phyloP scores from a whole-genome alignment of 1,284 basidiomycete genomes.

The Heterobasidion occidentale region DNA sequence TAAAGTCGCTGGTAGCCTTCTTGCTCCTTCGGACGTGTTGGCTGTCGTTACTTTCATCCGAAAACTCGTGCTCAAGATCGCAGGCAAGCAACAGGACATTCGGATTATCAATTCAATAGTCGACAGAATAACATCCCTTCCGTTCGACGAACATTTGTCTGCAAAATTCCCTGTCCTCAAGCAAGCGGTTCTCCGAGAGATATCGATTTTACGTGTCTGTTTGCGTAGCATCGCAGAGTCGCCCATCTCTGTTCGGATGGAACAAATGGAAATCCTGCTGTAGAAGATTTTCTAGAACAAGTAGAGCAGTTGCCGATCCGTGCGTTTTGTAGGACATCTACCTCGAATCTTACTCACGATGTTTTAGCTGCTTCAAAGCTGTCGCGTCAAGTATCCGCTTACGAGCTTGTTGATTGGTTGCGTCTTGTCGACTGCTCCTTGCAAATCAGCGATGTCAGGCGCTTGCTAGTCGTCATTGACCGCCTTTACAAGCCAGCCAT shows the following conservation, averaged over 20 bases:
- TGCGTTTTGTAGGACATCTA: not conserved
- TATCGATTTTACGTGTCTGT: slow-evolving; percentile 27
- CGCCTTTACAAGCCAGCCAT: slow-evolving; percentile 36
- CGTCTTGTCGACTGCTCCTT: slow-evolving; percentile 36
- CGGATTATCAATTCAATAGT: slow-evolving; percentile 26
- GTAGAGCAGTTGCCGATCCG: slow-evolving; percentile 30
- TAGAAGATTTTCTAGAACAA: slow-evolving; percentile 32
- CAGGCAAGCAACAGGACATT: slow-evolving; percentile 42
- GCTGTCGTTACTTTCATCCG: slow-evolving; percentile 57
- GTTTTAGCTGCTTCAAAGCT: slow-evolving; percentile 22
- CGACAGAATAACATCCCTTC: slow-evolving; percentile 23
- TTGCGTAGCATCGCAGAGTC: slow-evolving; percentile 21
- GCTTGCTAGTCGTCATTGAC: slow-evolving; percentile 29
- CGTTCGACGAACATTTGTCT: not conserved
- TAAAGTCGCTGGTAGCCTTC: slow-evolving; percentile 44
- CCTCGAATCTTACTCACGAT: slow-evolving; percentile 24
- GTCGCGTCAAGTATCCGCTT: slow-evolving; percentile 31
- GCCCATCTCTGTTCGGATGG: not conserved
- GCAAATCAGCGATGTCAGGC: slow-evolving; percentile 27
- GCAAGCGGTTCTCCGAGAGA: slow-evolving; percentile 38
- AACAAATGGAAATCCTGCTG: slow-evolving; percentile 8
- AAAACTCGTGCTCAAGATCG: slow-evolving; percentile 49
- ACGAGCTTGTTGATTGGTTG: slow-evolving; percentile 52
- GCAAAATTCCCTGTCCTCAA: slow-evolving; percentile 18
- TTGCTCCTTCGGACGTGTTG: slow-evolving; percentile 53